A percentile compares a stretch with the other conserved stretches of the same genome.
These are phyloP conservation scores for Emericellopsis atlantica DNA, from an alignment of 2,329 filamentous ascomycete genomes.

Conservation along the genomic window DNA sequence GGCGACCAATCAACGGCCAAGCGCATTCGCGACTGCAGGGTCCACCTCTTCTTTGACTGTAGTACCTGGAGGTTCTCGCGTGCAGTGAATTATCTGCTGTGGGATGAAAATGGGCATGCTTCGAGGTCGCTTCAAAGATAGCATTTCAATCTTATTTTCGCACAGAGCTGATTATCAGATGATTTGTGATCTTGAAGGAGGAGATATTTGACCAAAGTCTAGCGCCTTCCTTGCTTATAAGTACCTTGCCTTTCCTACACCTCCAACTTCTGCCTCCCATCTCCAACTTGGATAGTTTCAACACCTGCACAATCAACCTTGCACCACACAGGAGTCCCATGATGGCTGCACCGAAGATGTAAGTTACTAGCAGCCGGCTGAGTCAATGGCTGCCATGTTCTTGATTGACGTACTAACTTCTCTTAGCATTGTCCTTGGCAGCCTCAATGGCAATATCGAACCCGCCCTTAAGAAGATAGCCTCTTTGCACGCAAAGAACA, in stretches of 20 bases:
- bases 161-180: too few relatives aligned
- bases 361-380: conserved; percentile 7
- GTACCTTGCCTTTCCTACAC: neutral
- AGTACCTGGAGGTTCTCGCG: too few relatives aligned
- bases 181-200: neutral
- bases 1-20: too few relatives aligned
- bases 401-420: conserved; percentile 1
- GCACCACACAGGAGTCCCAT: conserved; percentile 3
- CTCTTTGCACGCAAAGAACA: conserved; percentile 73
- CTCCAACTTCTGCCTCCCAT: neutral
- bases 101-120: too few relatives aligned
- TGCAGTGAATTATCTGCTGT: too few relatives aligned
- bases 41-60: too few relatives aligned
- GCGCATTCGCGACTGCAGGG: too few relatives aligned
- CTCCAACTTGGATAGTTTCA: neutral
- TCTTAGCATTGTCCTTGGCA: conserved; percentile 65
- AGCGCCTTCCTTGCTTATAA: neutral
- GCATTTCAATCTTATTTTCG: too few relatives aligned
- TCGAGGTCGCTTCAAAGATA: too few relatives aligned
- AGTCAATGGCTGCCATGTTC: neutral
- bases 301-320: conserved; percentile 3
- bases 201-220: neutral
- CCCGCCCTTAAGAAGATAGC: conserved; percentile 69
- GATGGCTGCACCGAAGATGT: conserved; percentile 39
- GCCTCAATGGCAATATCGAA: conserved; percentile 66